These are phyloP conservation scores for Fusarium haematococcum DNA, from an alignment of 2,329 filamentous ascomycete species.

Conservation along the genomic window DNA sequence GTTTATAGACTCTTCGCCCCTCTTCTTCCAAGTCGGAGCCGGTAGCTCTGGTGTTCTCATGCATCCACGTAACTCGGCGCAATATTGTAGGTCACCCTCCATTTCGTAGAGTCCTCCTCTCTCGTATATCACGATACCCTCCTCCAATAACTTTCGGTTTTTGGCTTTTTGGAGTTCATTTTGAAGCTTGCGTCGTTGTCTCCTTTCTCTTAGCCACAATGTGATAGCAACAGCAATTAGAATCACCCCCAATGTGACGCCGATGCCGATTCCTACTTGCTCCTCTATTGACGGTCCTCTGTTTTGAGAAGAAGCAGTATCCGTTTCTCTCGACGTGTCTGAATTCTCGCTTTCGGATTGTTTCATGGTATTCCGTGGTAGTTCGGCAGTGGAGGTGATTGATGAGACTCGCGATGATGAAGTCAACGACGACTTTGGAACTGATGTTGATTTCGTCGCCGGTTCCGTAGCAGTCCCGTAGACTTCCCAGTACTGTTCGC, in stretches of 20 bases:
- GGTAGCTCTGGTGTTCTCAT: conserved; percentile 38
- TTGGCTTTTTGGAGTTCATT: conserved; percentile 17
- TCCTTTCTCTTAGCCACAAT: conserved; percentile 40
- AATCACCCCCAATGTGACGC: conserved; percentile 27
- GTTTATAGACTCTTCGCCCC: background rate
- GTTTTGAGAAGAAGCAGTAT: background rate
- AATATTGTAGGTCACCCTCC: conserved; percentile 36
- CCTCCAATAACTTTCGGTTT: background rate
- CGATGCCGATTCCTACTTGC: conserved; percentile 37
- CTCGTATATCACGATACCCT: background rate
- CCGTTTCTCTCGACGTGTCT: conserved; percentile 9
- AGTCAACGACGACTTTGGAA: conserved; percentile 2
- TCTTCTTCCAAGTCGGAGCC: background rate
- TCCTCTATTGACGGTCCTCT: conserved; percentile 25
- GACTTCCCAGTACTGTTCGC: conserved; percentile 42
- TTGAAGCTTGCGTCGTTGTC: conserved; percentile 25
- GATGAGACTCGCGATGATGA: background rate
- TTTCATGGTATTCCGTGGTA: background rate
- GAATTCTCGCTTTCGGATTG: conserved; percentile 4
- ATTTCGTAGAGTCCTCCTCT: conserved; percentile 32
- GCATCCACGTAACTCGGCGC: conserved; percentile 33
- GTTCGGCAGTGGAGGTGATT: background rate
- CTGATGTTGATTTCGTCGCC: conserved; percentile 16
- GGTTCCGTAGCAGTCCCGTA: conserved; percentile 41
- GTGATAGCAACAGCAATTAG: conserved; percentile 26